Base-by-base conservation (phyloP, 768 basidiomycete species). In the Fomitopsis serialis region DNA sequence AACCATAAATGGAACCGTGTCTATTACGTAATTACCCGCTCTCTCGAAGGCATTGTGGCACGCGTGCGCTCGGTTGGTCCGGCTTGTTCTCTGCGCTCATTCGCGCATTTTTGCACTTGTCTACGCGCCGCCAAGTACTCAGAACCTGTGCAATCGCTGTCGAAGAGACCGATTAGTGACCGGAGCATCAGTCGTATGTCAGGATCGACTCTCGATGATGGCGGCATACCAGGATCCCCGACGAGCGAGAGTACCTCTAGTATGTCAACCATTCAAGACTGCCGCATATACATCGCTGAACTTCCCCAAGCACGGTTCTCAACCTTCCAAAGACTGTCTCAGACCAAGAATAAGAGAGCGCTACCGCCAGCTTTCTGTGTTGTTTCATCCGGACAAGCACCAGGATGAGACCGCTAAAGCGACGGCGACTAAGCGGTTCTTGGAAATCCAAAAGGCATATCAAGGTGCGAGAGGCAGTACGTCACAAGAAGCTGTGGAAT, bases 381-480 rank as follows among this genome's bases (percentile, higher is more conserved):
- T 86, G 19, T 91, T 89, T 58, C 92, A 96, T 60, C 92, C 92
- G 0, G 92, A 96, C 76, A 87, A 85, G 63, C 88, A 92, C 54
- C 77, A 74, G 21, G 80, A 82, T 62, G 78, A 80, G 49, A 66
- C 66, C 17, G 68, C 75, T 54, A 82, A 79, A 62, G 75, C 70
- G 46, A 75, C 79, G 1, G 89, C 92, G 0, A 78, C 82, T 23
- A 74, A 76, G 29, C 79, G 78, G 47, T 92, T 93, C 57, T 74
- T 86, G 17, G 81, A 85, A 65, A 78, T 94, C 21, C 89, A 92
- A 58, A 85, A 85, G 58, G 90, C 92, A 12, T 92, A 92, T 65
- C 83, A 92, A 78, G 80, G 87, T 85, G 60, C 49, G 74, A 48
- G 23, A 15, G 15, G 42, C 17, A 11, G 19, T 48, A 23, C 19